Evolutionary conservation across 805 yeast species (phyloP).

Genomic region (Saccharomycopsis schoenii): DNA sequence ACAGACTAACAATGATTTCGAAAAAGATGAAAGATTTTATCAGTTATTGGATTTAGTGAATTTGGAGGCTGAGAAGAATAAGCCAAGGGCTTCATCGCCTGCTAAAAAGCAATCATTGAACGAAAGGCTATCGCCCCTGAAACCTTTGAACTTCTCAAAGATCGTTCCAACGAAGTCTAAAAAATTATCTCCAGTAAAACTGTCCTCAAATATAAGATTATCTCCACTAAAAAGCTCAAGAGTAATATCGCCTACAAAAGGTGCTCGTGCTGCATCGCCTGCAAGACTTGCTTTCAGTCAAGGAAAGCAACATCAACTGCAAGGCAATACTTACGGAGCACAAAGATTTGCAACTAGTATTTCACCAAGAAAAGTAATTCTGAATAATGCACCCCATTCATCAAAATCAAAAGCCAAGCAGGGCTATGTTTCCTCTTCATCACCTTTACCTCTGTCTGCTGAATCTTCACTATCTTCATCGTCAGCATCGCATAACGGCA

Average conservation of each 20-base stretch:
- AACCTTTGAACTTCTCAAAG: neutral
- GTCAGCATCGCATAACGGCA: neutral
- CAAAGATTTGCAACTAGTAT: neutral
- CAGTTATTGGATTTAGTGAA: slow-evolving; percentile 5
- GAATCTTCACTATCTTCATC: neutral
- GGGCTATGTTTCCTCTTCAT: neutral
- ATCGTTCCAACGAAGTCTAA: neutral
- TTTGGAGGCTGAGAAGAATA: slow-evolving; percentile 1
- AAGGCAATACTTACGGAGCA: neutral
- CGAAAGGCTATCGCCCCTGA: neutral
- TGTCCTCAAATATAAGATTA: neutral
- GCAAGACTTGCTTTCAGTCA: neutral
- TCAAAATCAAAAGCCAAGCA: neutral
- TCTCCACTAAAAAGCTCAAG: neutral
- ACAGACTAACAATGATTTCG: slow-evolving; percentile 4
- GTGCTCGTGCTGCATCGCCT: neutral
- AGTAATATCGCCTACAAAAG: neutral
- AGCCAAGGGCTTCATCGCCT: neutral
- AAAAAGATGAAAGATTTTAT: slow-evolving; percentile 6
- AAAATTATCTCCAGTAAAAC: neutral
- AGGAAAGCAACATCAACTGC: neutral
- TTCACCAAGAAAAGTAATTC: neutral
- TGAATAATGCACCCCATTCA: neutral
- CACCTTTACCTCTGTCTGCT: neutral
- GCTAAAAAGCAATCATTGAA: neutral